These are phyloP conservation scores for Xylaria sp. DNA, from an alignment of 2,329 filamentous ascomycete genomes.

Conservation along the genomic window DNA sequence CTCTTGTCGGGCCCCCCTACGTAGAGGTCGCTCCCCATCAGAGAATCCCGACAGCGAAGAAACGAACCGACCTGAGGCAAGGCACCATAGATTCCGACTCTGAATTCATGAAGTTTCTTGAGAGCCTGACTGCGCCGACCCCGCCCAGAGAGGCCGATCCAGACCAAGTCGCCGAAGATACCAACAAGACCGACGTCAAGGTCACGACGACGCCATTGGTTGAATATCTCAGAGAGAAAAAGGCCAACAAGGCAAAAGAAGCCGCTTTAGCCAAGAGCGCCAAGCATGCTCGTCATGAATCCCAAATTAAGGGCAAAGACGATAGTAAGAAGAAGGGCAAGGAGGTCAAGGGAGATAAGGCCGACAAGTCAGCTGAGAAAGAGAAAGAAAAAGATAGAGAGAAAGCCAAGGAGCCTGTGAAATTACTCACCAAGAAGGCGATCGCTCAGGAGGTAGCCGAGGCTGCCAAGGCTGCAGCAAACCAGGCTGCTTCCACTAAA, in stretches of 20 bases:
- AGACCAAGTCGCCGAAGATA: slow-evolving; percentile 60
- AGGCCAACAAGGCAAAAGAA: slow-evolving; percentile 76
- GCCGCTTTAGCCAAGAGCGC: slow-evolving; percentile 62
- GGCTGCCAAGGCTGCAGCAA: slow-evolving; percentile 55
- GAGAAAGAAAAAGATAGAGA: slow-evolving; percentile 64
- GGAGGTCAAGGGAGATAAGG: slow-evolving; percentile 70
- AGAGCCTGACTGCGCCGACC: slow-evolving; percentile 78
- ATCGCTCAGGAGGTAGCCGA: slow-evolving; percentile 60
- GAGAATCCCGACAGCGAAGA: slow-evolving; percentile 79
- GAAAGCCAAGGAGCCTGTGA: slow-evolving; percentile 68
- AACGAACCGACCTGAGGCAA: slow-evolving; percentile 82
- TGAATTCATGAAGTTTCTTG: slow-evolving; percentile 93
- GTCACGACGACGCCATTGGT: slow-evolving; percentile 87
- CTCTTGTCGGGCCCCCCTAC: slow-evolving; percentile 79
- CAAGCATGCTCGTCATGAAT: slow-evolving; percentile 67
- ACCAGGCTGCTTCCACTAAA: slow-evolving; percentile 48
- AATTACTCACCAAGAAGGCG: slow-evolving; percentile 70
- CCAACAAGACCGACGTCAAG: slow-evolving; percentile 63
- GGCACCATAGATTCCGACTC: slow-evolving; percentile 97
- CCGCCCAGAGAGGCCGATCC: slow-evolving; percentile 60
- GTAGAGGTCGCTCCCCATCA: slow-evolving; percentile 87
- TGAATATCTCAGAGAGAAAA: slow-evolving; percentile 91
- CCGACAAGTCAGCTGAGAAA: slow-evolving; percentile 68
- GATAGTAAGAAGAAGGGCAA: slow-evolving; percentile 66
- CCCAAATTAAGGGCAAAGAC: slow-evolving; percentile 63